Evolutionary conservation across 2,329 filamentous ascomycete genomes (phyloP), one percentile per base, ranked within the genome.

Genomic region (Monosporascus sp.): DNA sequence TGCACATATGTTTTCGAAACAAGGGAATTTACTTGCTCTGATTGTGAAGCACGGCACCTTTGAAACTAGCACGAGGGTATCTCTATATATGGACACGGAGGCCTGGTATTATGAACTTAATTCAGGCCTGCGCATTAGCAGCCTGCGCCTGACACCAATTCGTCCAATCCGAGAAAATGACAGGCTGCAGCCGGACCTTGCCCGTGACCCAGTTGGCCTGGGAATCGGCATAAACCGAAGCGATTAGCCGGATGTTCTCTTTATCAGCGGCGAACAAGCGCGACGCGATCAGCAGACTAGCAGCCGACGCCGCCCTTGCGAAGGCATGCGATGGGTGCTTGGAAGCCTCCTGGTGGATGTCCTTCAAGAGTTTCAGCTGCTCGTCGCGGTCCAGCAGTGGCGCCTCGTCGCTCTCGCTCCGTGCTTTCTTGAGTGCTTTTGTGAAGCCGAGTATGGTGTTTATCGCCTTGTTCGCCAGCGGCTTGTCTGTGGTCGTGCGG

Each of bases 401-500:
- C 68, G 59, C 73, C 68, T 74, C 70, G 54, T 74, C 66, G 67
- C 62, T 75, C 69, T 60, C 43, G 22, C 17, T 71, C 63, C 72
- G 73, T 49, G 66, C 78, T 76, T 81, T 89, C 74, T 73, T 81
- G 73, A 88, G 59, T 52, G 82, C 76, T 66, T 87, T 87, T 52
- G 87, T 85, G 66, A 89, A 91, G 54, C 84, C 79, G 55, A 85
- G 80, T 41, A 97, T 78, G 37, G 93, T 80, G n/a, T 81, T 81
- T 57, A 81, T 81, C 0, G 88, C 87, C 65, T 89, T 91, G 52
- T 85, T 83, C 1, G 86, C 81, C 3, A 96, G 81, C 51, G 89
- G 80, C 71, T 90, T 91, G 56, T 85, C 86, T 38, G 79, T 84
- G 1, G 89, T 94, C n/a, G 81, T 87, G 53, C 90, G 85, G 46